These are phyloP conservation scores for Saccharomycopsis phalli DNA, from an alignment of 1,139 yeast species.

Conservation along the genomic window DNA sequence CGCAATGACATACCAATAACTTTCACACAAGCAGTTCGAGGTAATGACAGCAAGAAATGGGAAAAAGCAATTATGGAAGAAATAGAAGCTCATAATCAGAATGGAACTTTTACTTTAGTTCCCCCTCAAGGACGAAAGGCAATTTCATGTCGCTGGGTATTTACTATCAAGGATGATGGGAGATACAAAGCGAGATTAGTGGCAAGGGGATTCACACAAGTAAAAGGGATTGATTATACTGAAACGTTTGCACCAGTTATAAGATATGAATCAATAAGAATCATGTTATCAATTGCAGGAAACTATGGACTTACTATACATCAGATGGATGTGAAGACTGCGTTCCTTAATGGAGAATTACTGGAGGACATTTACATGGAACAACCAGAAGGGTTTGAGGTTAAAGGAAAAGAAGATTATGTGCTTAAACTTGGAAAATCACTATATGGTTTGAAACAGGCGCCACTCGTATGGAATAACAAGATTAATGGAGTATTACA, in stretches of 20 bases:
- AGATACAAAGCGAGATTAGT: slow-evolving; percentile 23
- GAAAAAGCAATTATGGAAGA: too few species aligned
- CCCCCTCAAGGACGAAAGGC: slow-evolving; percentile 13
- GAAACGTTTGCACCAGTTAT: slow-evolving; percentile 26
- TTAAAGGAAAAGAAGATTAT: too few species aligned
- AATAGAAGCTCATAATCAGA: too few species aligned
- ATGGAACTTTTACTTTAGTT: too few species aligned
- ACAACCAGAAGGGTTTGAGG: too few species aligned
- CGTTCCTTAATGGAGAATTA: too few species aligned
- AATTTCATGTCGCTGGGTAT: slow-evolving; percentile 21
- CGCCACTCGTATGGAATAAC: slow-evolving; percentile 23
- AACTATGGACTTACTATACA: slow-evolving; percentile 17
- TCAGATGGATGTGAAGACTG: slow-evolving; percentile 24
- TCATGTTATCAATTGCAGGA: slow-evolving; percentile 21
- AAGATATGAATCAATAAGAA: slow-evolving; percentile 21
- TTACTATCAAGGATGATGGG: slow-evolving; percentile 20
- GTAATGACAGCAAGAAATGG: too few species aligned
- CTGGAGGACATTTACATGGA: too few species aligned
- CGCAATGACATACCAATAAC: too few species aligned
- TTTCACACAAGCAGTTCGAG: too few species aligned
- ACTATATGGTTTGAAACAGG: slow-evolving; percentile 24
- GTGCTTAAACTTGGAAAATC: too few species aligned
- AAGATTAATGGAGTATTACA: slow-evolving; percentile 12
- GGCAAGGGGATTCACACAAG: slow-evolving; percentile 23
- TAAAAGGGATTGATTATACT: slow-evolving; percentile 23